Evolutionary conservation across 495 filamentous ascomycete genomes (phyloP).

Genomic region (Lophium mytilinum): DNA sequence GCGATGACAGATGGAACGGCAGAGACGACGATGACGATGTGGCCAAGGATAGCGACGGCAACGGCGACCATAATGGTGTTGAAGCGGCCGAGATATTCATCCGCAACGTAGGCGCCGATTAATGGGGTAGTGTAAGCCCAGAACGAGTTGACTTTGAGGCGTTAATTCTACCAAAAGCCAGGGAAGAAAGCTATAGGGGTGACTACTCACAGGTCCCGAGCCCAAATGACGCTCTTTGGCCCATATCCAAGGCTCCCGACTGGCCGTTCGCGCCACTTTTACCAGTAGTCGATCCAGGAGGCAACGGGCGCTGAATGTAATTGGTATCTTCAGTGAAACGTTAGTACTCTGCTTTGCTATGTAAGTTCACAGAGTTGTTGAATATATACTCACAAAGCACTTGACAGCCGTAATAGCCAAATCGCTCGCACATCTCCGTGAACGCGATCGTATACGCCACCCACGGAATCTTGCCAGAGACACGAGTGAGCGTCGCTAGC

Average conservation of each 20-base stretch:
- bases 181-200: neutral
- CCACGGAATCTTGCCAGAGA: conserved; percentile 58
- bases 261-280: conserved; percentile 36
- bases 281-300: conserved; percentile 53
- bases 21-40: conserved; percentile 57
- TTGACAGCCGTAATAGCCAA: conserved; percentile 66
- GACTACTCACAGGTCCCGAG: conserved; percentile 43
- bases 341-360: neutral
- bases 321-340: conserved; percentile 33
- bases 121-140: conserved; percentile 69
- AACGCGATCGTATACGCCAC: conserved; percentile 62
- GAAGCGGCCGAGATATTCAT: conserved; percentile 62
- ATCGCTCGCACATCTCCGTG: conserved; percentile 70
- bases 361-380: neutral
- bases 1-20: conserved; percentile 55
- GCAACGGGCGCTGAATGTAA: conserved; percentile 63
- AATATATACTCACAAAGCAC: neutral
- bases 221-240: conserved; percentile 59
- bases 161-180: neutral
- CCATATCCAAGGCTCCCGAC: conserved; percentile 59
- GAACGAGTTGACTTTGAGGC: conserved; percentile 53
- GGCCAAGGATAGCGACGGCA: conserved; percentile 54
- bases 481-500: conserved; percentile 50
- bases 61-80: conserved; percentile 57
- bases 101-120: conserved; percentile 61